Conservation (phyloP, 176 grass and related monocot species). For the Neostapfia colusana region DNA sequence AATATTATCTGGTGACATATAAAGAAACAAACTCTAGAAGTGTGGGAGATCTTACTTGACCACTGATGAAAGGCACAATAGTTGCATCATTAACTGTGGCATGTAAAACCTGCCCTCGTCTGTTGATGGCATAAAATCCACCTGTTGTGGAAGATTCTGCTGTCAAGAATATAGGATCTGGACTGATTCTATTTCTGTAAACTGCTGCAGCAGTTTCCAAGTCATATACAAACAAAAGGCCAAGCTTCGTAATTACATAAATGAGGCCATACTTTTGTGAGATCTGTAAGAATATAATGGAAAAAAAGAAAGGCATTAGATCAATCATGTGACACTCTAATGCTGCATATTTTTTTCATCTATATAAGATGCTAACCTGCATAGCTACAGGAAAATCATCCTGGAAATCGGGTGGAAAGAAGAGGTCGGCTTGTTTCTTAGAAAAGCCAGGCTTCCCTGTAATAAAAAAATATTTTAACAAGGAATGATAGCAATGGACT, state of each 20-base stretch:
- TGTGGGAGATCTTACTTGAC: conserved; percentile 58
- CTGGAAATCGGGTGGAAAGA: conserved; percentile 93
- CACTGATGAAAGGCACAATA: conserved; percentile 81
- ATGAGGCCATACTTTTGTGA: conserved; percentile 95
- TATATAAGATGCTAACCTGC: conserved; percentile 60
- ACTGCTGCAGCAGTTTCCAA: conserved; percentile 91
- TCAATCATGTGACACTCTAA: conserved; percentile 2
- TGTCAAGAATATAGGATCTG: conserved; percentile 97
- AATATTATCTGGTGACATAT: conserved; percentile 13
- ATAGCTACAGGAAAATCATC: conserved; percentile 98
- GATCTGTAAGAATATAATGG: conserved; percentile 51
- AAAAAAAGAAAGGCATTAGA: conserved; percentile 39
- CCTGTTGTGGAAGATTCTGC: conserved; percentile 75
- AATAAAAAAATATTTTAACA: conserved; percentile 15
- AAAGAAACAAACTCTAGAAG: conserved; percentile 14
- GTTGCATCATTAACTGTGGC: conserved; percentile 97
- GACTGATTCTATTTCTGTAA: conserved; percentile 97
- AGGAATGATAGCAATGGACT: background rate
- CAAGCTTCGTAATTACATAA: conserved; percentile 97
- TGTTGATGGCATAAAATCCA: conserved; percentile 99
- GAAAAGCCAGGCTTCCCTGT: conserved; percentile 86
- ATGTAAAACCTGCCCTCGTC: conserved; percentile 89
- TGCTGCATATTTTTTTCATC: background rate
- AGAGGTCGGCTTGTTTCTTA: conserved; percentile 97
- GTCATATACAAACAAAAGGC: conserved; percentile 96